These are phyloP conservation scores for Hypoxylon sp. DNA, from an alignment of 2,329 filamentous ascomycete species.

Conservation along the genomic window DNA sequence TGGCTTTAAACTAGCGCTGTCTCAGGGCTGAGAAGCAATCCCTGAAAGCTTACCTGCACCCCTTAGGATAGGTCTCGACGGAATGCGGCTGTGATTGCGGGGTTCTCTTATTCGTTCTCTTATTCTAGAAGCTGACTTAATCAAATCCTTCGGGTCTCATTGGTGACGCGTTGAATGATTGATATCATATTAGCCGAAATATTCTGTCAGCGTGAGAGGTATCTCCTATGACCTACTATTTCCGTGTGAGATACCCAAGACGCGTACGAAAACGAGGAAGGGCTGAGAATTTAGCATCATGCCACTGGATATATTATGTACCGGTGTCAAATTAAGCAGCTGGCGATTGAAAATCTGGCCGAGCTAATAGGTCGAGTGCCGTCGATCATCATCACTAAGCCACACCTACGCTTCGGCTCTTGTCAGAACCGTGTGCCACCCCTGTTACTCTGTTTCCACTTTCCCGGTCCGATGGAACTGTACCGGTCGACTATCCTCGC, in stretches of 20 bases:
- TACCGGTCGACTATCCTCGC: constrained; percentile 7
- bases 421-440: constrained; percentile 8
- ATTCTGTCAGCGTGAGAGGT: not conserved
- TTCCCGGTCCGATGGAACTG: constrained; percentile 9
- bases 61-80: not conserved
- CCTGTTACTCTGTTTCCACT: not conserved
- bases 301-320: not conserved
- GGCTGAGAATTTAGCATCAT: not conserved
- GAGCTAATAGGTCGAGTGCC: constrained; percentile 2
- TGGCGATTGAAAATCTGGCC: not conserved
- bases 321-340: constrained; percentile 3
- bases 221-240: not conserved
- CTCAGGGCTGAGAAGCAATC: constrained; percentile 11
- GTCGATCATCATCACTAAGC: constrained; percentile 16
- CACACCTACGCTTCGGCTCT: constrained; percentile 12
- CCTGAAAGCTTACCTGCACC: constrained; percentile 9
- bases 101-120: constrained; percentile 10
- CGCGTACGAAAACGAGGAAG: not conserved
- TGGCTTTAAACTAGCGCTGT: constrained; percentile 4
- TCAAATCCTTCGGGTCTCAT: constrained; percentile 15
- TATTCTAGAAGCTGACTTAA: not conserved
- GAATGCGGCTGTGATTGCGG: constrained; percentile 7
- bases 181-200: not conserved
- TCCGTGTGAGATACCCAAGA: not conserved
- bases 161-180: not conserved